Evolutionary conservation across 1,284 basidiomycete species (phyloP), one percentile per base, ranked within the genome.

Genomic region (Microstroma glucosiphilum): DNA sequence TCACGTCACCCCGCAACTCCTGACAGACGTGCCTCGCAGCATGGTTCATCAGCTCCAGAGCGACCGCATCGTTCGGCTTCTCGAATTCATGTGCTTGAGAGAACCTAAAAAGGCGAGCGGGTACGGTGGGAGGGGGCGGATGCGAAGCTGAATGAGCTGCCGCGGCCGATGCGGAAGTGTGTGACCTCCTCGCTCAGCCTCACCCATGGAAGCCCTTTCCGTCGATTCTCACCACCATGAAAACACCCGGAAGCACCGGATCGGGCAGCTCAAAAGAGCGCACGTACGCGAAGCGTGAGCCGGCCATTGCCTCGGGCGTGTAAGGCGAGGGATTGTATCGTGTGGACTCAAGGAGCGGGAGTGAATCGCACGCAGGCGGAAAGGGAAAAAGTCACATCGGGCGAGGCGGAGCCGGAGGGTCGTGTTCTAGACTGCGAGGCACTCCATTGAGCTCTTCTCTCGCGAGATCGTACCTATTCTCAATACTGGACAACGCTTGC

Each of bases 141-240:
- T 9, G 30, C 30, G 30, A 37, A 37, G n/a, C n/a, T n/a, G n/a
- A n/a, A 37, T 37, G 4, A 37, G 30, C 30, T 37, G 9, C 30
- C 30, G 30, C 30, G 30, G 30, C 9, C 30, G n/a, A 37, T 37
- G 30, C 30, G 30, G 30, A n/a, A n/a, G n/a, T n/a, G n/a, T n/a
- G 30, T 9, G 30, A 37, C 4, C 30, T 37, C 9, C 30, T 9
- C 30, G 3, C 30, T 37, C 30, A 3, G 4, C 30, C 30, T 37
- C 30, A 93, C 90, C 89, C 87, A 82, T 97, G 93, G 78, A 99
- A 99, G 0, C 89, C 88, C 72, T 92, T 91, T 0, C 94, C 94
- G 76, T 99, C 94, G 53, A 99, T 82, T 2, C 94, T 86, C 59
- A 93, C 85, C 42, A 97, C 83, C 70, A 96, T 85, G 80, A 87